Conservation (phyloP, 345 rosid species). For the Aquilaria yunnanensis region DNA sequence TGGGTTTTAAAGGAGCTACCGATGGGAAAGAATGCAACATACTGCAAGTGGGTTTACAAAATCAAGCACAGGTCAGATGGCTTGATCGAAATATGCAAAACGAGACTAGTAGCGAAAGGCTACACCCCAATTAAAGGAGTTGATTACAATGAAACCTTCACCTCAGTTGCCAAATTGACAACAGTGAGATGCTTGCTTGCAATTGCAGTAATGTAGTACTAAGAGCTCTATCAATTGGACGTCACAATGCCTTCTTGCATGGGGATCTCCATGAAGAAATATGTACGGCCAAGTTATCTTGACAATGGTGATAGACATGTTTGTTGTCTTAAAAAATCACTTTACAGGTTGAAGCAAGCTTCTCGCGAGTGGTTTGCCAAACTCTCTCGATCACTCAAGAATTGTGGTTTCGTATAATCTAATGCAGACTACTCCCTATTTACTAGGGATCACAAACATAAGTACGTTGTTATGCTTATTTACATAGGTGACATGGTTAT, state of each 20-base stretch:
- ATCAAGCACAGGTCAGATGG: too few relatives aligned
- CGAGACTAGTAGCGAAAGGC: too few relatives aligned
- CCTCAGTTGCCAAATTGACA: background rate
- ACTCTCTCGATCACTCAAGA: background rate
- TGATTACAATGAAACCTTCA: background rate
- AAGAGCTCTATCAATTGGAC: background rate
- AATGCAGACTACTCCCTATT: background rate
- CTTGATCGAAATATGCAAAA: too few relatives aligned
- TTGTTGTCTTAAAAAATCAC: background rate
- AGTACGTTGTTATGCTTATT: background rate
- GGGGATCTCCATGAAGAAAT: constrained; percentile 5
- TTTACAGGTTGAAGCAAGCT: background rate
- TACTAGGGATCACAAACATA: too few relatives aligned
- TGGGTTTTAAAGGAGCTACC: background rate
- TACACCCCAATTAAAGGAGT: background rate
- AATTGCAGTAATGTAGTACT: background rate
- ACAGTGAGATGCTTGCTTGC: background rate
- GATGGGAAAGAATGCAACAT: too few relatives aligned
- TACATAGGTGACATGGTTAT: background rate
- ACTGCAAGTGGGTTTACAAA: too few relatives aligned
- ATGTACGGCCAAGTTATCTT: background rate
- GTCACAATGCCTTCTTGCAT: background rate
- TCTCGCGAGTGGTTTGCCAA: background rate
- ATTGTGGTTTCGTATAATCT: background rate
- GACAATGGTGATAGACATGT: background rate